These are phyloP conservation scores for Tolypocladium endophyticum DNA, from an alignment of 2,329 filamentous ascomycete genomes.

Conservation along the genomic window DNA sequence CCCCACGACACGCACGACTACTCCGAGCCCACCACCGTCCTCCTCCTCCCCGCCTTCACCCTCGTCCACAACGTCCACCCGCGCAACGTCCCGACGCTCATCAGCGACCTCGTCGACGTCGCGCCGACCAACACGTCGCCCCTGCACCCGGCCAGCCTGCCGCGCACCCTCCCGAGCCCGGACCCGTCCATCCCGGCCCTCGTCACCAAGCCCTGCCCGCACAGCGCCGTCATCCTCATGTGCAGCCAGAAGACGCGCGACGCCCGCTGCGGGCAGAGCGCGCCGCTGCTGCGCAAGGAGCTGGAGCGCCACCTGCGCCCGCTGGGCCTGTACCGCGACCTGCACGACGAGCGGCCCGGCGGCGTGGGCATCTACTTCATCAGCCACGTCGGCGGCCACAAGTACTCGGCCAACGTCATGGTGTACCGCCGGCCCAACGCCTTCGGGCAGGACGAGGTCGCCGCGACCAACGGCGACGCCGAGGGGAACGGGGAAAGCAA, in stretches of 20 bases:
- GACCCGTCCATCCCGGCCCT: slow-evolving; percentile 20
- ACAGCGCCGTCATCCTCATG: slow-evolving; percentile 79
- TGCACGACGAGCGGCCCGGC: slow-evolving; percentile 79
- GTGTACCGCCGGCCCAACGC: slow-evolving; percentile 63
- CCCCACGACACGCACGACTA: slow-evolving; percentile 56
- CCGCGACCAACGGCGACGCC: slow-evolving; percentile 11
- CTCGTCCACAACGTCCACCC: slow-evolving; percentile 78
- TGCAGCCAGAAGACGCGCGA: slow-evolving; percentile 94
- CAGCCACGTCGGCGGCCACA: slow-evolving; percentile 91
- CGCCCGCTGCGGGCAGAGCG: slow-evolving; percentile 86
- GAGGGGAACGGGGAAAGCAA: slow-evolving; percentile 2
- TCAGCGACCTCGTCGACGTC: slow-evolving; percentile 57
- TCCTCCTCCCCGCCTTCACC: slow-evolving; percentile 78
- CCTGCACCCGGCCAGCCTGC: slow-evolving; percentile 32
- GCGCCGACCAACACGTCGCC: slow-evolving; percentile 66
- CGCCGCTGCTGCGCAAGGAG: slow-evolving; percentile 78
- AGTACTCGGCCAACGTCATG: slow-evolving; percentile 91
- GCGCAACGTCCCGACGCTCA: slow-evolving; percentile 57
- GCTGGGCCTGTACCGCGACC: slow-evolving; percentile 73
- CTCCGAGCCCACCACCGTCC: slow-evolving; percentile 61
- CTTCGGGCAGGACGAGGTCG: slow-evolving; percentile 39
- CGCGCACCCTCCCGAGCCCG: slow-evolving; percentile 17
- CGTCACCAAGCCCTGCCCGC: slow-evolving; percentile 51
- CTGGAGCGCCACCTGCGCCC: slow-evolving; percentile 81
- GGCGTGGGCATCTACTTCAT: slow-evolving; percentile 96